These are phyloP conservation scores for Nematodospora valgi DNA, from an alignment of 805 yeast genomes.

Conservation along the genomic window DNA sequence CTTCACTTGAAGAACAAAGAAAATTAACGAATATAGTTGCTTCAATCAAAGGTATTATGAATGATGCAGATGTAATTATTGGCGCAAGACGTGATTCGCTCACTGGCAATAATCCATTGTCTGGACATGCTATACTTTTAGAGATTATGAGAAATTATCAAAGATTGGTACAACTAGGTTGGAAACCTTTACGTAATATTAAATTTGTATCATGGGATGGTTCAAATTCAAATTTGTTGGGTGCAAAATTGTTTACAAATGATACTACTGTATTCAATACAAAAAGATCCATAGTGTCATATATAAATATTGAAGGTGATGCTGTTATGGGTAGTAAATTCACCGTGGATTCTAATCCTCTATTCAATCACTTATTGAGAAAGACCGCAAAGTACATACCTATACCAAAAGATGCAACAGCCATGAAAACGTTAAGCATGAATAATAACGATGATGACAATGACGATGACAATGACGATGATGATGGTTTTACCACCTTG, in stretches of 20 bases:
- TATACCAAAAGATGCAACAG: constrained; percentile 23
- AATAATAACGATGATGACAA: constrained; percentile 7
- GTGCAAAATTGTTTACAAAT: constrained; percentile 21
- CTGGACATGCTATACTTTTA: constrained; percentile 37
- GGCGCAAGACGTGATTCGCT: constrained; percentile 40
- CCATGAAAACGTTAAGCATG: constrained; percentile 15
- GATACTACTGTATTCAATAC: constrained; percentile 17
- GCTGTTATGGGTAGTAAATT: constrained; percentile 36
- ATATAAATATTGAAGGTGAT: constrained; percentile 38
- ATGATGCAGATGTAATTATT: constrained; percentile 38
- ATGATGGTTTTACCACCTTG: constrained; percentile 23
- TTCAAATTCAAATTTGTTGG: constrained; percentile 29
- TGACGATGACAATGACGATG: constrained; percentile 15
- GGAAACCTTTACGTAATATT: constrained; percentile 41
- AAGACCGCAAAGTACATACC: constrained; percentile 29
- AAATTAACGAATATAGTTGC: constrained; percentile 31
- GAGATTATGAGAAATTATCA: constrained; percentile 37
- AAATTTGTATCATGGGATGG: constrained; percentile 43
- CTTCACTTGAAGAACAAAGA: constrained; percentile 5
- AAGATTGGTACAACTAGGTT: constrained; percentile 29
- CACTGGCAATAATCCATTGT: constrained; percentile 33
- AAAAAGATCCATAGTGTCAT: constrained; percentile 27
- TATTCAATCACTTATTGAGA: constrained; percentile 29
- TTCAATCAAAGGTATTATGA: constrained; percentile 31
- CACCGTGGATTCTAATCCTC: constrained; percentile 31